phyloP scores from a whole-genome alignment of 257 asterid species.

The Datura wrightii region DNA sequence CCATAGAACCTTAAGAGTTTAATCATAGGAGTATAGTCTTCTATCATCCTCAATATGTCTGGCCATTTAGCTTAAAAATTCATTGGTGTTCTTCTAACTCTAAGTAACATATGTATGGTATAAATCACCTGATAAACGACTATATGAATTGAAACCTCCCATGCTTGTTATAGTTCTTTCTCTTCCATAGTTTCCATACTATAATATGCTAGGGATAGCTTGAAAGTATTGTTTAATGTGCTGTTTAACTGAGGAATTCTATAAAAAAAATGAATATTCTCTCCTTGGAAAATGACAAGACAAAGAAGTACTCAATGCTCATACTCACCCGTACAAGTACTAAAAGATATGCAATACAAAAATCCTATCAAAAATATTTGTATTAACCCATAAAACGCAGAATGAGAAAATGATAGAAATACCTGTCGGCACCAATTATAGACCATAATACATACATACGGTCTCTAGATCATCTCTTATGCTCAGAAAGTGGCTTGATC shows the following conservation, averaged over 20 bases:
- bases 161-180: no score
- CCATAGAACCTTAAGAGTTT: no score
- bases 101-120: no score
- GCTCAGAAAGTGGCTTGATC: background rate
- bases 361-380: background rate
- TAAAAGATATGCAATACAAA: background rate
- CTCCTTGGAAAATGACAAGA: background rate
- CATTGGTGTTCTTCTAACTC: no score
- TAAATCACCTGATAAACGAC: no score
- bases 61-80: no score
- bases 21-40: no score
- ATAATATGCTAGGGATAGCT: no score
- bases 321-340: background rate
- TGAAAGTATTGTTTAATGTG: no score
- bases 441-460: background rate
- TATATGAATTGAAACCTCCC: no score
- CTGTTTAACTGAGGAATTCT: background rate
- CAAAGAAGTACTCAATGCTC: background rate
- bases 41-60: no score
- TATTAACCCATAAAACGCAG: background rate
- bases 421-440: background rate
- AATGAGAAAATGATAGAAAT: background rate
- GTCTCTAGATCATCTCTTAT: background rate
- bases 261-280: background rate
- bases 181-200: no score